Conservation (phyloP, 139 green algal genomes). For the Haematococcus sp. region DNA sequence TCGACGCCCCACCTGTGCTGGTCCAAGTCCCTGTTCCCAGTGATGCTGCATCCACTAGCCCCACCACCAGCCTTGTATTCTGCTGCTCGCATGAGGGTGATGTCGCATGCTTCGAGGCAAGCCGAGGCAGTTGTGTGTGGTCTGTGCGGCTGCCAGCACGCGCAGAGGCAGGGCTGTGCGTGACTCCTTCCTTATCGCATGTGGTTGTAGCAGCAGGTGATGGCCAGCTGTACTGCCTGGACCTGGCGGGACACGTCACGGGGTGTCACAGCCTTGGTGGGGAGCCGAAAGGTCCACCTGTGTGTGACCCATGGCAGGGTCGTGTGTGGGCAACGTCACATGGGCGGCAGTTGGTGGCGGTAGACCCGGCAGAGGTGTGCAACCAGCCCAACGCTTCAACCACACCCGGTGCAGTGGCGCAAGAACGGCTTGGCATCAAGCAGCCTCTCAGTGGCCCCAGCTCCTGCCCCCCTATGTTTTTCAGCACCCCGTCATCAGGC, state of each 20-base stretch:
- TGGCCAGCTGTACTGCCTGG: constrained; percentile 19
- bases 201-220: constrained; percentile 25
- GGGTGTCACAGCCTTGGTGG: constrained; percentile 8
- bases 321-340: constrained; percentile 23
- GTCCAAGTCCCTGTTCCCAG: not conserved
- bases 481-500: not conserved
- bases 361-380: too few species aligned
- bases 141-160: constrained; percentile 11
- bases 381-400: not conserved
- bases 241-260: not conserved
- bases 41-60: not conserved
- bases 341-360: constrained; percentile 15
- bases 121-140: constrained; percentile 9
- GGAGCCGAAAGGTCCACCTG: constrained; percentile 12
- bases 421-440: not conserved
- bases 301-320: constrained; percentile 20
- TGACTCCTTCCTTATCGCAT: constrained; percentile 1
- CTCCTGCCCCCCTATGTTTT: not conserved
- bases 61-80: not conserved
- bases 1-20: constrained; percentile 25
- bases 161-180: constrained; percentile 20
- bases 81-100: constrained; percentile 28
- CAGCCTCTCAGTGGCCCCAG: not conserved
- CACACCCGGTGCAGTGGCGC: not conserved
- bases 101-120: constrained; percentile 16